Percentiles rank a stretch among this genome's conserved stretches.
Conservation (phyloP, 169 alveolate species). For the Plasmodium berghei region DNA sequence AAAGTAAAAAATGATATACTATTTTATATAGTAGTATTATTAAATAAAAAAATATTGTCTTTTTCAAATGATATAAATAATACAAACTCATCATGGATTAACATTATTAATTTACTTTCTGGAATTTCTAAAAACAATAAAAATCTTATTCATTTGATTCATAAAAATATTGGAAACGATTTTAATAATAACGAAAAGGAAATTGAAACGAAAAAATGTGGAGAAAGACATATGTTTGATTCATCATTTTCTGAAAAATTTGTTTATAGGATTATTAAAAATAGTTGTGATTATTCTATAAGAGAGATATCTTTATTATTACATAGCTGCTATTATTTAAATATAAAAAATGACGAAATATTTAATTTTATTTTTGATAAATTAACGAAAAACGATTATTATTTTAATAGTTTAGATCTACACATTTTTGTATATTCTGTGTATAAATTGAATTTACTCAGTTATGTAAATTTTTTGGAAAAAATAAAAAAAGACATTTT, state of each 20-base stretch:
- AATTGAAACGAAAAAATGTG: neutral
- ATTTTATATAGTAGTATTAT: constrained; percentile 23
- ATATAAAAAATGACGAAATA: constrained; percentile 13
- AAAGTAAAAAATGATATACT: constrained; percentile 38
- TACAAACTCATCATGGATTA: constrained; percentile 61
- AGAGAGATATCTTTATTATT: constrained; percentile 64
- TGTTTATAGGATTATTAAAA: constrained; percentile 14
- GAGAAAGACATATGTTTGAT: no score
- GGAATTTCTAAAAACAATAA: constrained; percentile 38
- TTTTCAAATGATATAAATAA: constrained; percentile 26
- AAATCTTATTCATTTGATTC: constrained; percentile 16
- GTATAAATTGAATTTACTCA: constrained; percentile 44
- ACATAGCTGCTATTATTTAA: constrained; percentile 36
- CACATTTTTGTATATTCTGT: constrained; percentile 61
- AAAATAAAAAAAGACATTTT: constrained; percentile 52
- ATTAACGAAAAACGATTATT: constrained; percentile 10
- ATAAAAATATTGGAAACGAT: constrained; percentile 1
- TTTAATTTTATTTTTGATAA: constrained; percentile 32
- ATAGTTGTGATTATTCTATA: constrained; percentile 27
- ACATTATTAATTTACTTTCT: constrained; percentile 29
- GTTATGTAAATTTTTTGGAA: constrained; percentile 31
- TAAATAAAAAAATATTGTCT: constrained; percentile 22
- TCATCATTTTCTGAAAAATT: constrained; percentile 26
- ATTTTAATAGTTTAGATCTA: constrained; percentile 43
- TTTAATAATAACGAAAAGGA: neutral